Conservation (phyloP, 192 early-diverging fungal genomes). For the Phycomyces blakesleeanus region DNA sequence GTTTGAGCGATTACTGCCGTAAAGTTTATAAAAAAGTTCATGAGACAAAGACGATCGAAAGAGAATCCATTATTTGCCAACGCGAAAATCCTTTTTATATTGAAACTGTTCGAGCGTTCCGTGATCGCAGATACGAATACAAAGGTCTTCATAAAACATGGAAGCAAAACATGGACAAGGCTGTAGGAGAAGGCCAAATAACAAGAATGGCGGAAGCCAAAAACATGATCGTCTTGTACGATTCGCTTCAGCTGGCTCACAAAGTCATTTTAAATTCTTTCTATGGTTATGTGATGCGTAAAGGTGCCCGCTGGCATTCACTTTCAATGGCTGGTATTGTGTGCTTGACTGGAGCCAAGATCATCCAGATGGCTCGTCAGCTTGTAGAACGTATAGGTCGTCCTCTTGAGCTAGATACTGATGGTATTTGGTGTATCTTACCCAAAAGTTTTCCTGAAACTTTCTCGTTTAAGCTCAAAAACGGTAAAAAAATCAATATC, state of each 20-base stretch:
- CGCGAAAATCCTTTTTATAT: constrained; percentile 98
- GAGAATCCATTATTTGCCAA: constrained; percentile 93
- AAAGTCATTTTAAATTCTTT: constrained; percentile 95
- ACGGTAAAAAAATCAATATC: constrained; percentile 77
- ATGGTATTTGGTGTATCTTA: constrained; percentile 98
- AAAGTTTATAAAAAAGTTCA: constrained; percentile 85
- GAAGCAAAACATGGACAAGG: constrained; percentile 81
- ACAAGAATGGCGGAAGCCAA: constrained; percentile 75
- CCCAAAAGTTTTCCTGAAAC: constrained; percentile 92
- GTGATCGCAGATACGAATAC: constrained; percentile 97
- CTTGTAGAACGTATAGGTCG: constrained; percentile 90
- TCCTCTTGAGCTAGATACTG: constrained; percentile 96
- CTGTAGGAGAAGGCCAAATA: constrained; percentile 58
- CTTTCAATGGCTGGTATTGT: constrained; percentile 99
- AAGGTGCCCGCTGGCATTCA: constrained; percentile 97
- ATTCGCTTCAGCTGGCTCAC: constrained; percentile 97
- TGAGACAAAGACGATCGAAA: constrained; percentile 77
- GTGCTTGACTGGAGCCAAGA: constrained; percentile 91
- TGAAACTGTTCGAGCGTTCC: constrained; percentile 92
- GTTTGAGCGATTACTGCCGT: constrained; percentile 80
- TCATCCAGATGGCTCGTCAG: constrained; percentile 94
- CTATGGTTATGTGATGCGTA: constrained; percentile 99
- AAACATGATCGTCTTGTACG: constrained; percentile 92
- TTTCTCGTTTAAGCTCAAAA: constrained; percentile 77
- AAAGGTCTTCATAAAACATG: constrained; percentile 89